A percentile compares a stretch with the other conserved stretches of the same genome.
phyloP scores from a whole-genome alignment of 2,329 filamentous ascomycete genomes.

The Catunica adiposa region DNA sequence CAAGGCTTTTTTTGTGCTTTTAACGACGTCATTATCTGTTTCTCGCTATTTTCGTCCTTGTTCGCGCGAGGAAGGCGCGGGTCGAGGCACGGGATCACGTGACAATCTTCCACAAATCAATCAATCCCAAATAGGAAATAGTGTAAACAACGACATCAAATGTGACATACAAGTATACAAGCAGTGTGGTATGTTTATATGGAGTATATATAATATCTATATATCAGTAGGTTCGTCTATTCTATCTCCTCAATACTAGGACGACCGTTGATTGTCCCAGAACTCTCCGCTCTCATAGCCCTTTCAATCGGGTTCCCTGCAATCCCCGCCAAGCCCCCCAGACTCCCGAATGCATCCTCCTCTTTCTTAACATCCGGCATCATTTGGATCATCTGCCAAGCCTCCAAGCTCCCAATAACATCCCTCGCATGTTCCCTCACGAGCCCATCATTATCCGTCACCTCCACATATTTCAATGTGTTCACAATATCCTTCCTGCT shows the following conservation, averaged over 20 bases:
- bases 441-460: constrained; percentile 50
- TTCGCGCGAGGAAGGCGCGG: neutral
- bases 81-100: neutral
- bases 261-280: constrained; percentile 13
- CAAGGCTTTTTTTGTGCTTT: neutral
- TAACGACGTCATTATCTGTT: neutral
- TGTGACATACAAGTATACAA: neutral
- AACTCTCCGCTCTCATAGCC: constrained; percentile 13
- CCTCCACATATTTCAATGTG: constrained; percentile 45
- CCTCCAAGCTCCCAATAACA: constrained; percentile 49
- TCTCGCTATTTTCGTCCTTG: neutral
- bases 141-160: neutral
- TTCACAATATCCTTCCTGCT: constrained; percentile 45
- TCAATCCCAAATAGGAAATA: neutral
- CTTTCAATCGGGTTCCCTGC: constrained; percentile 15
- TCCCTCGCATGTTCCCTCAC: constrained; percentile 50
- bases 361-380: constrained; percentile 24
- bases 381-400: constrained; percentile 39
- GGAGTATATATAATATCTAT: neutral
- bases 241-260: constrained; percentile 46
- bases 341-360: constrained; percentile 21
- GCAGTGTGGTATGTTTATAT: neutral
- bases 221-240: constrained; percentile 20
- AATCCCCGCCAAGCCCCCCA: constrained; percentile 18
- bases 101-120: neutral